Evolutionary conservation across 129 eudicot genomes (phyloP).

Genomic region (Centaurea solstitialis): DNA sequence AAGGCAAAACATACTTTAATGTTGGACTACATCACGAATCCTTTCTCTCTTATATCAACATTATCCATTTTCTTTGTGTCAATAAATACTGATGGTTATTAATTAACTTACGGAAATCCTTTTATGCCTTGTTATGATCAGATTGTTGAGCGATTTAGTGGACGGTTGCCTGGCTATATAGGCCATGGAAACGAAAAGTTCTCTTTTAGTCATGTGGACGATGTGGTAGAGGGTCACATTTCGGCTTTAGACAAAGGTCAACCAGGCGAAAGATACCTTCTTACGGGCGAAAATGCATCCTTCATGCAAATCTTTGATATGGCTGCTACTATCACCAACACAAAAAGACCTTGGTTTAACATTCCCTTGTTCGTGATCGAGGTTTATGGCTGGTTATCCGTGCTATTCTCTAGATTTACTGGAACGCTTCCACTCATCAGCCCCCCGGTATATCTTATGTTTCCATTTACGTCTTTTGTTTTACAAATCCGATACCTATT

Average conservation of each 20-base stretch:
- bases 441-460: constrained; percentile 73
- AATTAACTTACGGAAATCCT: not conserved
- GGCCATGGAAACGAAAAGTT: constrained; percentile 65
- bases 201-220: constrained; percentile 89
- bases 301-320: constrained; percentile 75
- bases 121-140: constrained; percentile 33
- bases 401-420: constrained; percentile 61
- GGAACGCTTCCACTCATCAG: constrained; percentile 82
- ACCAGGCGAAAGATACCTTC: constrained; percentile 85
- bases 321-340: constrained; percentile 65
- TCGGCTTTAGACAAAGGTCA: constrained; percentile 71
- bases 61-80: not conserved
- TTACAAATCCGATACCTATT: not conserved
- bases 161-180: constrained; percentile 81
- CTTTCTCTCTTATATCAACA: not conserved
- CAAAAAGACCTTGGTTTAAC: constrained; percentile 58
- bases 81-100: not conserved
- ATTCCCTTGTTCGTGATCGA: constrained; percentile 64
- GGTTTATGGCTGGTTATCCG: constrained; percentile 78
- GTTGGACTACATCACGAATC: not conserved
- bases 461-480: constrained; percentile 4
- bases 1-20: not conserved
- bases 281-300: constrained; percentile 93
- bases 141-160: constrained; percentile 82
- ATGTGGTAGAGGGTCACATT: constrained; percentile 88